A percentile compares a stretch with the other conserved stretches of the same genome.
Conservation (phyloP, 129 eudicot species). For the Escallonia herrerae region DNA sequence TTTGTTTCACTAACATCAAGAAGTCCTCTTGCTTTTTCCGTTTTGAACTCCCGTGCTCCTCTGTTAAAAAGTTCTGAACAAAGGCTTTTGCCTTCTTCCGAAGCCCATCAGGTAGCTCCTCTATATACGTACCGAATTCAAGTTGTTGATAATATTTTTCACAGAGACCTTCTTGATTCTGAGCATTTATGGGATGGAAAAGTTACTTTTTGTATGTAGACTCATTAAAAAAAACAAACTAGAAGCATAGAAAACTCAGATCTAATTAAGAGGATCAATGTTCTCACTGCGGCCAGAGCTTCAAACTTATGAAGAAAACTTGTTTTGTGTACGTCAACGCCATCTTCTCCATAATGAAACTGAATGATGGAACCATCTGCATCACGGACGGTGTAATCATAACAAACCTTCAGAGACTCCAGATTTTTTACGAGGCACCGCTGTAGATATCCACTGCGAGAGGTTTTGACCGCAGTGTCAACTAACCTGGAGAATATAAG, state of each 20-base stretch:
- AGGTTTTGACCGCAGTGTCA: slow-evolving; percentile 96
- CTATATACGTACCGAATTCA: slow-evolving; percentile 47
- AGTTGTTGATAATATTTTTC: slow-evolving; percentile 38
- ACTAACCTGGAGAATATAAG: slow-evolving; percentile 53
- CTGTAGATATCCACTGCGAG: slow-evolving; percentile 97
- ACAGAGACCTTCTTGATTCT: slow-evolving; percentile 53
- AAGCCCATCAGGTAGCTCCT: slow-evolving; percentile 52
- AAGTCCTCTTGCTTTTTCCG: slow-evolving; percentile 26
- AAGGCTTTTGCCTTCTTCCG: slow-evolving; percentile 32
- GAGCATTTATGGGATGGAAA: slow-evolving; percentile 8
- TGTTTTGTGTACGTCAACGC: slow-evolving; percentile 85
- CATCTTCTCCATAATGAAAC: slow-evolving; percentile 91
- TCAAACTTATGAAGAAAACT: slow-evolving; percentile 77
- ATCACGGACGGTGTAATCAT: slow-evolving; percentile 94
- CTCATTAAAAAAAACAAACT: neutral
- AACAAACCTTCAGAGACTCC: slow-evolving; percentile 72
- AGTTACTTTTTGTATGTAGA: slow-evolving; percentile 4
- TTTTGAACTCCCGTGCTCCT: slow-evolving; percentile 11
- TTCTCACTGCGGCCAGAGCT: slow-evolving; percentile 59
- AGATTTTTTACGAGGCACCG: slow-evolving; percentile 88
- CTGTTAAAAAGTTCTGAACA: neutral
- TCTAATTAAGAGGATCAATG: neutral
- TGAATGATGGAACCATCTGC: slow-evolving; percentile 95
- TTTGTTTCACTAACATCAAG: slow-evolving; percentile 49
- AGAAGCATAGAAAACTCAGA: neutral